Base-by-base conservation (phyloP, 1,284 basidiomycete genomes). In the Rhodotorula mucilaginosa region DNA sequence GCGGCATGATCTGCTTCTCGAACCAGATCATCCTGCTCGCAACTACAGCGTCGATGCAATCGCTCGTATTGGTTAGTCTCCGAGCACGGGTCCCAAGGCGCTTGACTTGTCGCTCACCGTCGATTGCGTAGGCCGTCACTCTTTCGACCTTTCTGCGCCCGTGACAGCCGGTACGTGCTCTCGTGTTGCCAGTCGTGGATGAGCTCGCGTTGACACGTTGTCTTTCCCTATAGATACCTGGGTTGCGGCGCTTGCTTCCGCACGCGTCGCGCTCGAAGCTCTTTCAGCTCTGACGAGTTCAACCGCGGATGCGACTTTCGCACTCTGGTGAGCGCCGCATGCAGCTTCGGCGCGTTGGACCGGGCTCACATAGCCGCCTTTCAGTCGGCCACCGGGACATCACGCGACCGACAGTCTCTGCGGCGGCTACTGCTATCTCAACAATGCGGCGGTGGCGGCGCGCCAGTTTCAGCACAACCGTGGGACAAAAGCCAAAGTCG, bases 371-470 rank as follows among this genome's bases (percentile, higher is more conserved):
- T 1, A 15, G 8, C 46, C 23, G 23, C 2, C 21, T 0, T 8
- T 23, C 59, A 83, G 82, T 26, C 80, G 82, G 1, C 82, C 82
- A 8, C 82, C 82, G 1, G 82, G 82, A 3, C 82, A 83, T 67
- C 82, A 83, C 66, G 80, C 82, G 2, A 78, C 80, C 5, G 69
- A 77, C 1, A 65, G 75, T 1, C 68, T 82, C 29, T 80, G 80
- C 67, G 82, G 82, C 48, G 82, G 82, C 1, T 83, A 83, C 69
- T 83, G 82, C 69, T 83, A 78, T 72, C 64, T 82, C 58, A 81
- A 81, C 68, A 82, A 82, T 39, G 79, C 77, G 13, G 81, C 81
- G 15, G 78, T 82, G 64, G 81, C 82, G 1, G 79, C 80, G 34
- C 79, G 78, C 19, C 81, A 77, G 62, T 75, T 69, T 18, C 71